Evolutionary conservation across 208 protist genomes (phyloP), one percentile per base, ranked within the genome.

Genomic region (Trypanosoma vivax): DNA sequence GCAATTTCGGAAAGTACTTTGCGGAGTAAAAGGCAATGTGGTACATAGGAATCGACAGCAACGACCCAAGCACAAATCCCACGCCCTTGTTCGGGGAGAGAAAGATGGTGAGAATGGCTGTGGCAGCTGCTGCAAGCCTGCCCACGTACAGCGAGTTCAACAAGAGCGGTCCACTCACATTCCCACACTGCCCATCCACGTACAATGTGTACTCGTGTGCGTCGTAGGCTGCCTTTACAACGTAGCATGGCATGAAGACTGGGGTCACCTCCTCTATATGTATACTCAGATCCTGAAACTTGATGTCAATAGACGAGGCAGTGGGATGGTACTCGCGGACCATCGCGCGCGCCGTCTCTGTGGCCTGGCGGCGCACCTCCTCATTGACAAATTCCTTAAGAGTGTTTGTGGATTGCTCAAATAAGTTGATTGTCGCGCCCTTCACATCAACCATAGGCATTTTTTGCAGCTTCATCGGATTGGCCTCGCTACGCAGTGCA

Each of bases 341-440:
- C 16, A 71, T 67, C 18, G 64, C 42, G 24, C 58, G 28, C 7
- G 81, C 83, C 10, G 72, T 76, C 23, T 71, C 60, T 40, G 41
- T 34, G 6, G 73, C 87, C 59, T 91, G 83, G 14, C 31, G 35
- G 14, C 40, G 50, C 41, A 90, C 81, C 21, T 79, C 68, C 37
- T 70, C 55, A 18, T 83, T 40, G 0, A 94, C 56, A 61, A 89
- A 76, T 2, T 69, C 37, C 13, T 66, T 58, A 57, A 91, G 66
- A 16, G 79, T 83, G 5, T 33, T 46, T 0, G 72, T 88, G n/a
- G 87, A 94, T 42, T 90, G 78, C 72, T 94, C 87, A 60, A 94
- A 94, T 10, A 91, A 62, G 54, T 91, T 88, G 23, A 94, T 78
- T 23, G 64, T 80, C 16, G 79, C 87, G 6, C 63, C 58, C 5